phyloP scores from a whole-genome alignment of 225 moss, liverwort and hornwort species.

The Physcomitrellopsis africana region DNA sequence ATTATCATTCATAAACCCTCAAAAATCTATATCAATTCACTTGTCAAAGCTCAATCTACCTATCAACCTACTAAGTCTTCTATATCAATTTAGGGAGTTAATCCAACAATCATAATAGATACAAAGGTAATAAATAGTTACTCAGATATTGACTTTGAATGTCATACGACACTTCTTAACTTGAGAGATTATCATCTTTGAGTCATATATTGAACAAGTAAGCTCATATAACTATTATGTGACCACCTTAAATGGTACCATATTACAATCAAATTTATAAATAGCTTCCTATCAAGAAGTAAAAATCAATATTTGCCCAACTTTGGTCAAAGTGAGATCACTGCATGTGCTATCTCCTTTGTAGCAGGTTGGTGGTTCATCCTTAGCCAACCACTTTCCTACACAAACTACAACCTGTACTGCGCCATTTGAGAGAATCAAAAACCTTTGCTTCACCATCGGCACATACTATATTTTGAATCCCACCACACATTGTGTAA shows the following conservation, averaged over 20 bases:
- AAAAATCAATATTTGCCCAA: constrained; percentile 43
- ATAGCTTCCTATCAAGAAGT: constrained; percentile 69
- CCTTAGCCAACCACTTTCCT: neutral
- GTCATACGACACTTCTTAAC: constrained; percentile 87
- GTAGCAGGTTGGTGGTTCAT: constrained; percentile 56
- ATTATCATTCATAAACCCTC: too few relatives aligned
- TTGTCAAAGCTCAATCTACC: too few relatives aligned
- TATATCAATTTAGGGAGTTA: neutral
- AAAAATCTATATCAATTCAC: too few relatives aligned
- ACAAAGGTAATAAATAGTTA: constrained; percentile 42
- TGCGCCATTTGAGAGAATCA: too few relatives aligned
- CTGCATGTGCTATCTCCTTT: constrained; percentile 50
- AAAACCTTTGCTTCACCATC: too few relatives aligned
- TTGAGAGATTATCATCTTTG: constrained; percentile 61
- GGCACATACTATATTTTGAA: too few relatives aligned
- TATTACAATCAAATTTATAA: constrained; percentile 37
- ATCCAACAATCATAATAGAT: neutral
- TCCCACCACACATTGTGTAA: too few relatives aligned
- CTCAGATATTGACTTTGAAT: constrained; percentile 14
- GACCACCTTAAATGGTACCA: constrained; percentile 66
- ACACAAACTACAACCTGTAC: too few relatives aligned
- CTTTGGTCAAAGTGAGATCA: constrained; percentile 60
- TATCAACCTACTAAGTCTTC: constrained; percentile 51
- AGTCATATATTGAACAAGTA: neutral
- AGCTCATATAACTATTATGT: constrained; percentile 36